Evolutionary conservation across 2,329 filamentous ascomycete species (phyloP), one percentile per base, ranked within the genome.

Genomic region (Phoma herbarum): DNA sequence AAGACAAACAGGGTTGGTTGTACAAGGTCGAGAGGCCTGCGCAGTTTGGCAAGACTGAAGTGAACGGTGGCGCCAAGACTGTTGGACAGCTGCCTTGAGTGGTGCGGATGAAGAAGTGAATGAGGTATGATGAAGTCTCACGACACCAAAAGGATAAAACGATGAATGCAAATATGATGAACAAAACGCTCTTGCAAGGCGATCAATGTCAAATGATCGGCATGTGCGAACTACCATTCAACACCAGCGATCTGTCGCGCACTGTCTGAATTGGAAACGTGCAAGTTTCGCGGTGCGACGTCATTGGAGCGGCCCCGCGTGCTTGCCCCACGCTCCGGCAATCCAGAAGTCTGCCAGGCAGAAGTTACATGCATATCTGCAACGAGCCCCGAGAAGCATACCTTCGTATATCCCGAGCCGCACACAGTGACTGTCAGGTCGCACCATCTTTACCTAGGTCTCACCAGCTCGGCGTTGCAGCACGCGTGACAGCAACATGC

Each of bases 1-100:
- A 90, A 75, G 94, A 98, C 75, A 79, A 81, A 56, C 91, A 93
- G 72, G 87, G 86, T 4, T 97, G 93, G 93, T 84, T 85, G 46
- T 76, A 79, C 62, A 69, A 71, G 45, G 80, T 83, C 1, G 67
- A 77, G 44, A 74, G 74, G 64, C 78, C 79, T 25, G 73, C 75
- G 66, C 73, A 75, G 14, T 79, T 74, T 64, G 66, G 66, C 9
- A 67, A 67, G 52, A 66, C 65, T n/a, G 64, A 63, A 25, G 62
- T 60, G 23, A 64, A 68, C 23, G 65, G 59, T 2, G 56, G 28
- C 4, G 65, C 72, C 20, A 67, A 74, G 56, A 72, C 60, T 18
- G 73, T 77, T n/a, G 75, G 75, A 50, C 69, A 74, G 55, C 55
- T 78, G 43, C 75, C 76, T 39, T 78, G 54, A 61, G 12, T 9